phyloP scores from a whole-genome alignment of 1,284 basidiomycete genomes.

The Leccinum subspadiceum region DNA sequence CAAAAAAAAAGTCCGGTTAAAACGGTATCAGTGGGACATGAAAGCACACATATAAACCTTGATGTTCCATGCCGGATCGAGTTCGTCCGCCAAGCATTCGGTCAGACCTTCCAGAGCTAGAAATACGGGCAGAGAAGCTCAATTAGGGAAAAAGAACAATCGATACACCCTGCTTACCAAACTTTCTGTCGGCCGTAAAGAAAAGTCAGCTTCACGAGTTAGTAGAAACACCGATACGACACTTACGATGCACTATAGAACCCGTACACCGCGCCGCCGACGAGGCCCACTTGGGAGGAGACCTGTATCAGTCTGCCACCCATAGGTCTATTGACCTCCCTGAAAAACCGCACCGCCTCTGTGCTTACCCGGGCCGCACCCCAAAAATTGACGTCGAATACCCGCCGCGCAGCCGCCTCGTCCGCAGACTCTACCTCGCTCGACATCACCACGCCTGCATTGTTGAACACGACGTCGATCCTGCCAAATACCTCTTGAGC shows the following conservation, averaged over 20 bases:
- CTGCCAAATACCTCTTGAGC: conserved; percentile 37
- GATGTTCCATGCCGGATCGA: conserved; percentile 34
- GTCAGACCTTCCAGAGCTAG: conserved; percentile 32
- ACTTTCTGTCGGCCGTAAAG: conserved; percentile 19
- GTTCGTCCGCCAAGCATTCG: conserved; percentile 24
- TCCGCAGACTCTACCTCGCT: conserved; percentile 23
- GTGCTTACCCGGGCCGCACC: conserved; percentile 26
- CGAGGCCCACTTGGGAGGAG: conserved; percentile 24
- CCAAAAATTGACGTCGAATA: conserved; percentile 39
- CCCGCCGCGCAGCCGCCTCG: conserved; percentile 26
- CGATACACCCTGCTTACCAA: conserved; percentile 13
- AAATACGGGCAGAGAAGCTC: neutral
- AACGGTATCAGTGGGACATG: neutral
- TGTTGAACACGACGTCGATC: conserved; percentile 44
- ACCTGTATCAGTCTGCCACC: conserved; percentile 32
- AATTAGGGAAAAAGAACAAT: neutral
- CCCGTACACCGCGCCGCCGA: conserved; percentile 4
- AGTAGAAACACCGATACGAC: neutral
- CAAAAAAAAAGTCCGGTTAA: neutral
- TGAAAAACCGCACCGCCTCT: conserved; percentile 34
- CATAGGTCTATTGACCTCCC: conserved; percentile 31
- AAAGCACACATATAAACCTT: conserved; percentile 17
- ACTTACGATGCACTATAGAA: conserved; percentile 31
- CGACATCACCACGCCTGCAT: conserved; percentile 15
- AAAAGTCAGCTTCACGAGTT: neutral